Evolutionary conservation across 148 eudicot species (phyloP), one percentile per base, ranked within the genome.

Genomic region (Diospyros kaki): DNA sequence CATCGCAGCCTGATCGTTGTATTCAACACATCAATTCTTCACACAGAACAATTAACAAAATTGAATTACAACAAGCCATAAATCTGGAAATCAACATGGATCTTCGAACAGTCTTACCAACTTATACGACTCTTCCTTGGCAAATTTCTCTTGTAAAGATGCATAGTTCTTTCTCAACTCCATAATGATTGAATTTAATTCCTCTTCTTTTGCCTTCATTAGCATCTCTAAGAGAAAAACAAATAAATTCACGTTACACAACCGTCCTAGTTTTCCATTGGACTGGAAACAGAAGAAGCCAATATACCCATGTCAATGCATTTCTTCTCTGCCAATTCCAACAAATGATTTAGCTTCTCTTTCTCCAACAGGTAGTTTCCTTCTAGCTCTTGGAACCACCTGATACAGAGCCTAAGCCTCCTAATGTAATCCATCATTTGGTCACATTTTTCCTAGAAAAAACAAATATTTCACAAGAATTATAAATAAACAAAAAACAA

Each of bases 371-470:
- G 79, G 75, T 82, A 82, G 76, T 83, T 87, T 62, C 89, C 94
- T 84, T 92, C 97, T 75, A 86, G 84, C 81, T 92, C 92, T 82
- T 92, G 97, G 67, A 94, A 94, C 94, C 97, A 94, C 71, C 77
- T 89, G 70, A 94, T 83, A 73, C 98, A 92, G 18, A 84, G 83
- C 79, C 93, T 89, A 52, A 94, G 97, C 84, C 87, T 90, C 72
- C 65, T 86, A 58, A 94, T 94, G 69, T 84, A 90, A 45, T 94
- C 98, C 82, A 81, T 64, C 98, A 94, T 94, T 69, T 87, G 92
- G 51, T 92, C 98, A 83, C 93, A 89, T 82, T 94, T 90, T 73
- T 94, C 98, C 98, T 94, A 72, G 28, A 82, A 63, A 69, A 43
- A 14, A 10, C 15, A 55, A 43, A 12, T 17, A 8, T 68, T 68